These are phyloP conservation scores for Phragmites australis DNA, from an alignment of 176 grass and related monocot species.

Conservation along the genomic window DNA sequence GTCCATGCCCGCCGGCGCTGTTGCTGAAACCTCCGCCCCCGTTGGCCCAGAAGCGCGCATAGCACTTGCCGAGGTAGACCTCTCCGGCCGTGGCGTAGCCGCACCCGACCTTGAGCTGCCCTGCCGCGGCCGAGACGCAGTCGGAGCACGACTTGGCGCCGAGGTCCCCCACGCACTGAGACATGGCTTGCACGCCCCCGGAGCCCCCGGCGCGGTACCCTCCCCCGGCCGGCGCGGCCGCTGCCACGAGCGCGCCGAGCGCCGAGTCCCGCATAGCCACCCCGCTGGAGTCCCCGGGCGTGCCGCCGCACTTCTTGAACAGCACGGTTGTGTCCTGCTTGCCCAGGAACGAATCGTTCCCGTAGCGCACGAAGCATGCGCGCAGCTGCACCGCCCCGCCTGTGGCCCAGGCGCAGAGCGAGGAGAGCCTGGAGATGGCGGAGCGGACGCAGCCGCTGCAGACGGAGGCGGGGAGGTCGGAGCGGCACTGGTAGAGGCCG, in stretches of 20 bases:
- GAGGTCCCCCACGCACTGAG: slow-evolving; percentile 92
- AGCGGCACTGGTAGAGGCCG: slow-evolving; percentile 87
- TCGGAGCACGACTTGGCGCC: slow-evolving; percentile 58
- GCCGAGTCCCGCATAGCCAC: slow-evolving; percentile 74
- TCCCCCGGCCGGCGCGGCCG: slow-evolving; percentile 46
- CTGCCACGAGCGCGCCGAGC: slow-evolving; percentile 53
- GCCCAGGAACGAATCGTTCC: slow-evolving; percentile 82
- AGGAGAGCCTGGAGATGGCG: slow-evolving; percentile 65
- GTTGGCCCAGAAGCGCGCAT: slow-evolving; percentile 71
- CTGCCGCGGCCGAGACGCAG: slow-evolving; percentile 61
- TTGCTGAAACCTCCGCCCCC: slow-evolving; percentile 23
- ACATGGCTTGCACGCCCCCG: slow-evolving; percentile 78
- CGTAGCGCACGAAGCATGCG: slow-evolving; percentile 81
- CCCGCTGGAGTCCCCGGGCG: slow-evolving; percentile 43
- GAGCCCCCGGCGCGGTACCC: slow-evolving; percentile 63
- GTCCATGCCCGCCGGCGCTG: background rate
- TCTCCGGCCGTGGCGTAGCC: slow-evolving; percentile 61
- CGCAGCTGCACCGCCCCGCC: slow-evolving; percentile 79
- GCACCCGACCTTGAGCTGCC: slow-evolving; percentile 71
- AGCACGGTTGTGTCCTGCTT: slow-evolving; percentile 72
- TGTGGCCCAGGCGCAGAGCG: slow-evolving; percentile 55
- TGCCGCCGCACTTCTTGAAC: slow-evolving; percentile 75
- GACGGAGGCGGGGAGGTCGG: slow-evolving; percentile 58
- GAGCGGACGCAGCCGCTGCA: slow-evolving; percentile 67
- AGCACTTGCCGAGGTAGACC: slow-evolving; percentile 92